These are phyloP conservation scores for Onygenales sp. DNA, from an alignment of 2,329 filamentous ascomycete species.

Conservation along the genomic window DNA sequence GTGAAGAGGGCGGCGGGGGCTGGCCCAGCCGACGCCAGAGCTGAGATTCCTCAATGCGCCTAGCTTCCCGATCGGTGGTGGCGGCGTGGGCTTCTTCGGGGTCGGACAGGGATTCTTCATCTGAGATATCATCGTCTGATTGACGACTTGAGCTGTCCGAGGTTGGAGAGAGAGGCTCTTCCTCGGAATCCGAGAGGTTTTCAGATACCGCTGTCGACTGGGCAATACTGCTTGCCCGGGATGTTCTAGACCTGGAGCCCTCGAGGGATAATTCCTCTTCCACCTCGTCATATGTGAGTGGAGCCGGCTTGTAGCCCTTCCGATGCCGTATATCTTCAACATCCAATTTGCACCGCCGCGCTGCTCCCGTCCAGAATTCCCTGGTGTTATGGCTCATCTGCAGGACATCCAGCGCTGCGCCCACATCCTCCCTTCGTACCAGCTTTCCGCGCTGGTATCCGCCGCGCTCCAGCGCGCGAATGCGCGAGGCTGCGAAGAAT, in stretches of 20 bases:
- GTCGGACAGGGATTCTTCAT: conserved; percentile 15
- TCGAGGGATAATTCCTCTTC: conserved; percentile 6
- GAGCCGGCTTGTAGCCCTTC: conserved; percentile 20
- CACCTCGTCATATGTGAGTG: conserved; percentile 30
- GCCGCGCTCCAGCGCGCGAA: conserved; percentile 40
- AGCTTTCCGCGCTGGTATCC: conserved; percentile 20
- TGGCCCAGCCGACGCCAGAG: conserved; percentile 36
- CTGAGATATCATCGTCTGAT: neutral
- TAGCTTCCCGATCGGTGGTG: conserved; percentile 37
- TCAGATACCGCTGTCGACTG: neutral
- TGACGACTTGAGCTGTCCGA: neutral
- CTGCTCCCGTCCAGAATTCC: conserved; percentile 43
- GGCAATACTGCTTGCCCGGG: conserved; percentile 2
- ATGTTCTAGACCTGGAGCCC: neutral
- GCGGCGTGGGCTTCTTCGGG: conserved; percentile 38
- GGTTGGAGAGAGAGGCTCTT: too few species aligned
- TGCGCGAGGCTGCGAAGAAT: conserved; percentile 60
- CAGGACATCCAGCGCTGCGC: conserved; percentile 45
- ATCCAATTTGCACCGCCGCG: conserved; percentile 43
- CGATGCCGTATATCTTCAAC: conserved; percentile 35
- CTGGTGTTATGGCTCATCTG: conserved; percentile 35
- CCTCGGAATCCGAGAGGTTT: neutral
- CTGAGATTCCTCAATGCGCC: conserved; percentile 34
- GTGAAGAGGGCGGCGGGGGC: conserved; percentile 2
- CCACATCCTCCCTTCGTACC: conserved; percentile 42